A percentile compares a stretch with the other conserved stretches of the same genome.
Conservation (phyloP, 257 asterid species). For the Gentiana straminea region DNA sequence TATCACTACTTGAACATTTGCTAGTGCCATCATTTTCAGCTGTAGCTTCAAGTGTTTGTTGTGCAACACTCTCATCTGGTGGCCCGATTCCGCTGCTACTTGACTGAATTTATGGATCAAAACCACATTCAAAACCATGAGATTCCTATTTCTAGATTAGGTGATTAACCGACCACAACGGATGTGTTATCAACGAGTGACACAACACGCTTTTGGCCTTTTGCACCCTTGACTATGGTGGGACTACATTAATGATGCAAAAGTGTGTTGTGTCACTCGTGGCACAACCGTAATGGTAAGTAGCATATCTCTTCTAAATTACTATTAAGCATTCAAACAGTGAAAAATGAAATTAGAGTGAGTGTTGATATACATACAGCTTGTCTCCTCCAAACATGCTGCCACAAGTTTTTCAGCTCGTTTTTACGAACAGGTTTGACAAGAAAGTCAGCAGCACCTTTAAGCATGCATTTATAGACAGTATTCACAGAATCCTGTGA, state of each 20-base stretch:
- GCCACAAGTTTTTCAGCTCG: constrained; percentile 95
- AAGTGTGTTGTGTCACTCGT: too few species aligned
- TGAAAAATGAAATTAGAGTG: constrained; percentile 2
- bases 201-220: too few species aligned
- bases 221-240: too few species aligned
- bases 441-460: constrained; percentile 93
- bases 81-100: constrained; percentile 46
- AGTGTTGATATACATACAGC: constrained; percentile 39
- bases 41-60: constrained; percentile 64
- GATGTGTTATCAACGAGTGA: too few species aligned
- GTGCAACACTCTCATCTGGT: constrained; percentile 63
- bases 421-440: constrained; percentile 88
- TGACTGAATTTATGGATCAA: constrained; percentile 30
- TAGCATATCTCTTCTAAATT: too few species aligned
- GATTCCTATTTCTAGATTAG: neutral
- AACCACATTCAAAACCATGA: constrained; percentile 10
- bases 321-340: neutral
- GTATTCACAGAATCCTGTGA: constrained; percentile 79
- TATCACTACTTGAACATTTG: constrained; percentile 61
- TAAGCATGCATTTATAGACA: constrained; percentile 88
- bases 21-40: constrained; percentile 70
- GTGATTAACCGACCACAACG: too few species aligned
- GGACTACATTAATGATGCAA: too few species aligned
- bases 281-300: too few species aligned
- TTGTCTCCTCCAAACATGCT: constrained; percentile 98